Evolutionary conservation across 371 early-diverging fungal genomes (phyloP), one percentile per base, ranked within the genome.

Genomic region (Rhizopus arrhizus): DNA sequence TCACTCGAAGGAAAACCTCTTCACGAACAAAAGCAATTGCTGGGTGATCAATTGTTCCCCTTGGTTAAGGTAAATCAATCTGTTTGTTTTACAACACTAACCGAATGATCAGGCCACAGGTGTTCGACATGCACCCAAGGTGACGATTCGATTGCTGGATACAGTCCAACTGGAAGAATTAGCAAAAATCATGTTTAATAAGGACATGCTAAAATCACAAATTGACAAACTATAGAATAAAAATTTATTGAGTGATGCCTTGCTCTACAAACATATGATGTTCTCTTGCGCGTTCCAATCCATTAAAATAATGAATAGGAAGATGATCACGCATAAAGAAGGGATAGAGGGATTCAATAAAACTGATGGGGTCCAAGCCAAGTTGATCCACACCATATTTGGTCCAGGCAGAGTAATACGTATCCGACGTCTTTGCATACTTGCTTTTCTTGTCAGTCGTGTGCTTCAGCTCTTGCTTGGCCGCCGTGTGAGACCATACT

Each of bases 131-230:
- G 73, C 81, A 22, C 75, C 77, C 5, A 78, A 76, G 41, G 59
- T 80, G 13, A 81, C 81, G 5, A 78, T 83, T 35, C 72, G 72
- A 16, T 70, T 83, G 41, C 52, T 83, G 55, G 84, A 83, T 60
- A 75, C 76, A 4, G 60, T 81, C 13, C 69, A 76, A 35, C 54
- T 83, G 34, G 60, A 68, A 16, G 73, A 69, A 22, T 63, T 83
- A 45, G 84, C 81, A 22, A 70, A 68, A 47, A 54, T 66, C 7
- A 83, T 83, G 81, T 70, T 72, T 53, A 67, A 83, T 50, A 59
- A 61, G 29, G 68, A 68, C 2, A 53, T 45, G 48, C 62, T 83
- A 36, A 79, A 69, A 49, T 34, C 45, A 35, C 75, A 71, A 49
- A 76, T 80, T 2, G 59, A 73, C 2, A 66, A 62, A 22, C 22